phyloP scores from a whole-genome alignment of 164 flowering plant species.

The Warburgia ugandensis region DNA sequence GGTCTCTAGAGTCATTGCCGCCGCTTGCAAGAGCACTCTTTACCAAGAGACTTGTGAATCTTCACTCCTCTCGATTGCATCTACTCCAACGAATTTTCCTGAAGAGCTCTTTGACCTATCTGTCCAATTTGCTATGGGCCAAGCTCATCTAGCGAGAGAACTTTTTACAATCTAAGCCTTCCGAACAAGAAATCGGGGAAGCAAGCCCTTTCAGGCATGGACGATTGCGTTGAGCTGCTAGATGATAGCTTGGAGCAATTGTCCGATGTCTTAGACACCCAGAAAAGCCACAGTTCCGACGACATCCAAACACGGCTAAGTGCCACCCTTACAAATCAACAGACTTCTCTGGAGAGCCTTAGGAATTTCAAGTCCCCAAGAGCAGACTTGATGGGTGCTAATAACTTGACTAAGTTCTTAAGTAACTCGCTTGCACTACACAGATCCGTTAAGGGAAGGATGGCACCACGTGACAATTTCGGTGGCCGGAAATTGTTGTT shows the following conservation, averaged over 20 bases:
- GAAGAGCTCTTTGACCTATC: slow-evolving; percentile 17
- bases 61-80: slow-evolving; percentile 4
- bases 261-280: slow-evolving; percentile 3
- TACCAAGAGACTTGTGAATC: slow-evolving; percentile 16
- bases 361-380: slow-evolving; percentile 34
- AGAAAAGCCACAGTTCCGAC: slow-evolving; percentile 7
- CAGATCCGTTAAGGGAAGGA: too few species aligned
- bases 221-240: slow-evolving; percentile 26
- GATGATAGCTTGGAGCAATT: slow-evolving; percentile 19
- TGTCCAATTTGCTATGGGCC: slow-evolving; percentile 7
- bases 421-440: slow-evolving; percentile 62
- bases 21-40: slow-evolving; percentile 19
- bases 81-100: slow-evolving; percentile 1
- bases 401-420: slow-evolving; percentile 31
- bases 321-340: slow-evolving; percentile 71
- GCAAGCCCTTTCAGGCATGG: slow-evolving; percentile 6
- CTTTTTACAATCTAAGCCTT: slow-evolving; percentile 7
- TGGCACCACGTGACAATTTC: too few species aligned
- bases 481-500: too few species aligned
- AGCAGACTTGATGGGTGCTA: slow-evolving; percentile 22
- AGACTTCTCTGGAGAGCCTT: slow-evolving; percentile 66
- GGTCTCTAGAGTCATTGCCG: neutral
- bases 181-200: neutral
- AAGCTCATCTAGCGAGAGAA: slow-evolving; percentile 5
- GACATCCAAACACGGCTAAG: slow-evolving; percentile 69